Evolutionary conservation across 2,329 filamentous ascomycete species (phyloP).

Genomic region (Talaromyces amestolkiae): DNA sequence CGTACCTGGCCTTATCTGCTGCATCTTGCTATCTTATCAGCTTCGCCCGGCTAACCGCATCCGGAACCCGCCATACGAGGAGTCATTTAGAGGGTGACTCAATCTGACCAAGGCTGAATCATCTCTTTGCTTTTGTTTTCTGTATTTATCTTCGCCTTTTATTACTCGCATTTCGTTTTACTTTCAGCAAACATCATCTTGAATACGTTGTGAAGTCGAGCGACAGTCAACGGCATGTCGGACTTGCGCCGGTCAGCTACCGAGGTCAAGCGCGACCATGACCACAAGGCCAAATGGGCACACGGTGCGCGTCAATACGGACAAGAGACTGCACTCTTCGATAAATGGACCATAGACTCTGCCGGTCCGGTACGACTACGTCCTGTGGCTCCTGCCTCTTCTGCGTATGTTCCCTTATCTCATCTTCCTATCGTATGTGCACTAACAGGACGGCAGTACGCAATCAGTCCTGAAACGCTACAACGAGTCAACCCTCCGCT

Average conservation of each 20-base stretch:
- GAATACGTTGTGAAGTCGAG: neutral
- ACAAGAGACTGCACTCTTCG: neutral
- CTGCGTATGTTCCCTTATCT: neutral
- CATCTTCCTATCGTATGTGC: conserved; percentile 23
- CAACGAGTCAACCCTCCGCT: conserved; percentile 23
- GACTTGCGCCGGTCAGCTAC: conserved; percentile 56
- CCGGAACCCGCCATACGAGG: neutral
- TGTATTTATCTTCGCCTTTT: neutral
- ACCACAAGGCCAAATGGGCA: conserved; percentile 43
- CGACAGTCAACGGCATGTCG: conserved; percentile 9
- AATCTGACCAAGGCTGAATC: conserved; percentile 4
- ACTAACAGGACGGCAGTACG: neutral
- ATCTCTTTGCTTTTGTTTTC: neutral
- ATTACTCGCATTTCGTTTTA: neutral
- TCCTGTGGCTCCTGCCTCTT: conserved; percentile 1
- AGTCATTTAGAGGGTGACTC: conserved; percentile 8
- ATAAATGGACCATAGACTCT: neutral
- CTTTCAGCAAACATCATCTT: neutral
- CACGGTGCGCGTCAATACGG: conserved; percentile 29
- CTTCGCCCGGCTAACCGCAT: conserved; percentile 1
- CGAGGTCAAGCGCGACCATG: conserved; percentile 44
- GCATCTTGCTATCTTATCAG: conserved; percentile 5
- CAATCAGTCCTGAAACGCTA: conserved; percentile 12
- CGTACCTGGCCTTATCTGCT: conserved; percentile 4
- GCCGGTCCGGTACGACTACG: conserved; percentile 8